A percentile compares a stretch with the other conserved stretches of the same genome.
Conservation (phyloP, 140 eudicot genomes). For the Stevia rebaudiana region DNA sequence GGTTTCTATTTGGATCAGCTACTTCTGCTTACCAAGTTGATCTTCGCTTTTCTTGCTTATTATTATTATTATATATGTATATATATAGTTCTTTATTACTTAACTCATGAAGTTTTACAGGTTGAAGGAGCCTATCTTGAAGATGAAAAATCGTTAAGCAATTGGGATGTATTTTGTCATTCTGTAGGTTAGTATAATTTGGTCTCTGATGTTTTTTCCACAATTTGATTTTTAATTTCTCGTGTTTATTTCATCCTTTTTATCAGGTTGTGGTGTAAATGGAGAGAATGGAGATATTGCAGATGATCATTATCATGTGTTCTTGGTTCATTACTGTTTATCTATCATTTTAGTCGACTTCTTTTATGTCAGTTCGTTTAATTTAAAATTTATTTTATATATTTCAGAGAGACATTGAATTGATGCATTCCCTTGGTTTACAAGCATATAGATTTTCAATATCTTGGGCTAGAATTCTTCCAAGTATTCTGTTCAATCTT, state of each 20-base stretch:
- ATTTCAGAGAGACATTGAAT: slow-evolving; percentile 49
- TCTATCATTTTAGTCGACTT: neutral
- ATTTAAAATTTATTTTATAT: neutral
- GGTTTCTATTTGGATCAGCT: slow-evolving; percentile 70
- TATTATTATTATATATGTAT: no score
- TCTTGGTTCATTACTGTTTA: slow-evolving; percentile 36
- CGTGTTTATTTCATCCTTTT: neutral
- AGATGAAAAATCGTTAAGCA: slow-evolving; percentile 57
- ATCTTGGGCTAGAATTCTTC: slow-evolving; percentile 70
- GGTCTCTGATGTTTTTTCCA: neutral
- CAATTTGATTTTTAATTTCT: neutral
- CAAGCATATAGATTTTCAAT: slow-evolving; percentile 56
- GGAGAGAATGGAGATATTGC: slow-evolving; percentile 57
- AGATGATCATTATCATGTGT: slow-evolving; percentile 70
- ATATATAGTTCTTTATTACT: neutral
- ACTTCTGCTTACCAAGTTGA: slow-evolving; percentile 67
- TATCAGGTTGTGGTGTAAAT: slow-evolving; percentile 35
- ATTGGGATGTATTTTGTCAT: slow-evolving; percentile 60
- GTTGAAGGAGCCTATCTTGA: slow-evolving; percentile 35
- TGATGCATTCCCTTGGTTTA: slow-evolving; percentile 47
- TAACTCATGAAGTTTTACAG: slow-evolving; percentile 12
- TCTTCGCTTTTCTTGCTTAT: neutral
- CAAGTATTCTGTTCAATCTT: slow-evolving; percentile 31
- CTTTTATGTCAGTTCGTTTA: neutral
- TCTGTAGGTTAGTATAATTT: slow-evolving; percentile 22